Evolutionary conservation across 371 early-diverging fungal species (phyloP).

Genomic region (Mucor indicus): DNA sequence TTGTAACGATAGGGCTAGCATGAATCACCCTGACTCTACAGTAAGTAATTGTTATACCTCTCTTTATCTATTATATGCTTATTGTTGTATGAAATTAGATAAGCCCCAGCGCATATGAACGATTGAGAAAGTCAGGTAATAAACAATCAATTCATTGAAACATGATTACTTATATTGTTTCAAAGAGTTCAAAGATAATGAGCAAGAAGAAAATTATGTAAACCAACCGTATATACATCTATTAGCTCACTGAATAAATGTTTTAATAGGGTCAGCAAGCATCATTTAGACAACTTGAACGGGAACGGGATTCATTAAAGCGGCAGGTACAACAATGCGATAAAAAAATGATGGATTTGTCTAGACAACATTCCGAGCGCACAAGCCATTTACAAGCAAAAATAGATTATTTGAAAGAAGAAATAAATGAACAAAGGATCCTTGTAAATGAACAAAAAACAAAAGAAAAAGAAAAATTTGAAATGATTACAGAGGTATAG

Average conservation of each 20-base stretch:
- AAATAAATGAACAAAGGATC: slow-evolving; percentile 12
- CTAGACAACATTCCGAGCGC: slow-evolving; percentile 5
- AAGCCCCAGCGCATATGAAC: neutral
- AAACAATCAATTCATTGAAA: too few relatives aligned
- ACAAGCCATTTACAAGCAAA: slow-evolving; percentile 13
- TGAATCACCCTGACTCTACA: slow-evolving; percentile 5
- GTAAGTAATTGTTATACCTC: slow-evolving; percentile 2
- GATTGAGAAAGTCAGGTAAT: neutral
- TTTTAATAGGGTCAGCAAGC: neutral
- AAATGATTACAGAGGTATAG: slow-evolving; percentile 19
- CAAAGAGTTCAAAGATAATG: too few relatives aligned
- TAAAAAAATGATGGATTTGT: neutral
- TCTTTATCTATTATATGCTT: neutral
- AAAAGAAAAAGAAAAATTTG: slow-evolving; percentile 15
- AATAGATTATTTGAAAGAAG: slow-evolving; percentile 10
- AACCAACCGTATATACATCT: too few relatives aligned
- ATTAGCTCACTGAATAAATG: too few relatives aligned
- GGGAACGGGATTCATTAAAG: too few relatives aligned
- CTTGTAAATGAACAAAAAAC: slow-evolving; percentile 8
- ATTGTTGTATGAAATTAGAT: neutral
- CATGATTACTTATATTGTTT: too few relatives aligned
- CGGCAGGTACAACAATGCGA: too few relatives aligned
- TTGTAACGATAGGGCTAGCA: slow-evolving; percentile 4
- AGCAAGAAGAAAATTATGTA: too few relatives aligned
- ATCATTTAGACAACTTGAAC: too few relatives aligned